Base-by-base conservation (phyloP, 2,329 filamentous ascomycete species). In the Penicillium sp. region DNA sequence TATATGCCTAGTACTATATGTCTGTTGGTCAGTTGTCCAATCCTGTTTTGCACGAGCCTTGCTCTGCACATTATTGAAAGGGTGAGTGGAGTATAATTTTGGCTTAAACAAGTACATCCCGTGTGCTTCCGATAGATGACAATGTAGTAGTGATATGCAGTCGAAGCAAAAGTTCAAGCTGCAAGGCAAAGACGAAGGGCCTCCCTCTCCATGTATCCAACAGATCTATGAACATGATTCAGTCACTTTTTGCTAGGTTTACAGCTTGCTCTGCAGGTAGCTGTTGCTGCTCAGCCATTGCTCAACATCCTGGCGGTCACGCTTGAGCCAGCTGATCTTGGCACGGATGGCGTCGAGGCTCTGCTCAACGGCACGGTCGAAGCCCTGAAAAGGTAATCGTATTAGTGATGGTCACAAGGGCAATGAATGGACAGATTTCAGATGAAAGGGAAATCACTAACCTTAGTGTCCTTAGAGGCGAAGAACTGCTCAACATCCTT, bases 331-430 rank as follows among this genome's bases (percentile, higher is more conserved):
- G 56, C 85, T 83, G 64, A 87, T 81, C 84, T 96, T 97, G 51
- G 91, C 91, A 57, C 84, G 84, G 66, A 97, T 88, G 4, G 86
- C 81, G 72, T 97, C 93, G 63, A 88, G 81, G 71, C 88, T 93
- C 79, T 97, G 93, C n/a, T 91, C 90, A 54, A 97, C 79, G 45
- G 89, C 86, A 70, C 92, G 87, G 68, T 96, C 90, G 67, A 91
- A 97, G 40, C 91, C 84, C 74, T 81, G 39, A 8, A 30, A 40
- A 29, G 53, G 41, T 18, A 34, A 41, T 49, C 18, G 7, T 27
- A 43, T 66, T 55, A 66, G 61, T 56, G 5, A 23, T 23, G 3
- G 13, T n/a, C 19, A 51, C 2, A 18, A 36, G 16, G 27, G 43
- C 16, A n/a, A n/a, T n/a, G n/a, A n/a, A 41, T 47, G 53, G 52